phyloP scores from a whole-genome alignment of 257 asterid species.

The Solanum infundibuliforme region DNA sequence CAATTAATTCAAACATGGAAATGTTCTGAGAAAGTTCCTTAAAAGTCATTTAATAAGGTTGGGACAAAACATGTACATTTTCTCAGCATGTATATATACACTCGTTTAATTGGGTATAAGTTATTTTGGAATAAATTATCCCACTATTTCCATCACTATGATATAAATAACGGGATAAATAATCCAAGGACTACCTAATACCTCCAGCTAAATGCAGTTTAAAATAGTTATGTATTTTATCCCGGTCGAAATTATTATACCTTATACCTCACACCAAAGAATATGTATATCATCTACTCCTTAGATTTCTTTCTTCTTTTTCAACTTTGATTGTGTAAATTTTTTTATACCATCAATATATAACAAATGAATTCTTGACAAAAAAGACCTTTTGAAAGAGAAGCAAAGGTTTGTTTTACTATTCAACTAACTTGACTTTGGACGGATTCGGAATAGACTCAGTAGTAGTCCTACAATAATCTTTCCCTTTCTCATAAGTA shows the following conservation, averaged over 20 bases:
- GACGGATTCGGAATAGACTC: not conserved
- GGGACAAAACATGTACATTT: too few species aligned
- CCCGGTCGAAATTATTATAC: fast-evolving
- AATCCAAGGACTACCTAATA: too few species aligned
- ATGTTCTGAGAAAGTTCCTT: not conserved
- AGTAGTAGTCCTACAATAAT: not conserved
- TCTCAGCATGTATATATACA: too few species aligned
- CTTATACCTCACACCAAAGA: fast-evolving
- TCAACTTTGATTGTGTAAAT: not conserved
- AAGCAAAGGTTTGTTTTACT: not conserved
- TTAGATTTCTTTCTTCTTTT: too few species aligned
- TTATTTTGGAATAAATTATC: too few species aligned
- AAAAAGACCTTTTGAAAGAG: not conserved
- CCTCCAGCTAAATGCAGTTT: fast-evolving
- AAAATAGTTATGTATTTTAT: too few species aligned
- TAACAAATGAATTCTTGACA: not conserved
- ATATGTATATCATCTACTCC: too few species aligned
- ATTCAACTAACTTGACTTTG: not conserved
- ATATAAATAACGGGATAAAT: fast-evolving
- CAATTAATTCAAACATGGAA: not conserved
- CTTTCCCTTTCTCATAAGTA: not conserved
- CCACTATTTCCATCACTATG: fast-evolving
- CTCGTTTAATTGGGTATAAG: fast-evolving
- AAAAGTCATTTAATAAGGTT: not conserved
- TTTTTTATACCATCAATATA: not conserved